Evolutionary conservation across 2,329 filamentous ascomycete genomes (phyloP).

Genomic region (Aspergillus persii): DNA sequence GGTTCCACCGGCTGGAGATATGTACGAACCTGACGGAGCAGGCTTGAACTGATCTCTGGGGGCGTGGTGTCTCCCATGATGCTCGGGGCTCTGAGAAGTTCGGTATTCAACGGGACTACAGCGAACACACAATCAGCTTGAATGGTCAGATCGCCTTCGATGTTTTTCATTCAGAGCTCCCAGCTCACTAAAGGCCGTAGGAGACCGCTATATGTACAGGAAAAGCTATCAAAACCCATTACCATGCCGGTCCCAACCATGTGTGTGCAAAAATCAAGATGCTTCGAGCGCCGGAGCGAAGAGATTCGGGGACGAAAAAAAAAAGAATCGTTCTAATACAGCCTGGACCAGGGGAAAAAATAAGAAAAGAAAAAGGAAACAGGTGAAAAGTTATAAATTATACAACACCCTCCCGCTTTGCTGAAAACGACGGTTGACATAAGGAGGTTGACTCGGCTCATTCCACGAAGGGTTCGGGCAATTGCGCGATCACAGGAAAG

Average conservation of each 20-base stretch:
- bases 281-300: conserved; percentile 46
- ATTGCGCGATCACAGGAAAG: conserved; percentile 43
- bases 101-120: too few species aligned
- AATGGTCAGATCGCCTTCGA: neutral
- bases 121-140: too few species aligned
- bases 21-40: too few species aligned
- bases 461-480: conserved; percentile 17
- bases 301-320: conserved; percentile 33
- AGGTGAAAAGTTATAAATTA: neutral
- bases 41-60: too few species aligned
- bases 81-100: too few species aligned
- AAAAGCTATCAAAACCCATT: conserved; percentile 38
- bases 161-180: neutral
- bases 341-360: conserved; percentile 28
- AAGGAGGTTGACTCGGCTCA: conserved; percentile 15
- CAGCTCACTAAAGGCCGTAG: conserved; percentile 14
- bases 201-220: conserved; percentile 45
- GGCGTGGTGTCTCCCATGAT: too few species aligned
- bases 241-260: conserved; percentile 42
- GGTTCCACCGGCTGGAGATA: too few species aligned
- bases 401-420: conserved; percentile 26
- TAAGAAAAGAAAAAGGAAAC: conserved; percentile 3
- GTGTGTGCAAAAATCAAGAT: conserved; percentile 36
- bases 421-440: conserved; percentile 21
- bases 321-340: conserved; percentile 39